Conservation (phyloP, 306 rosid species). For the Neltuma alba region DNA sequence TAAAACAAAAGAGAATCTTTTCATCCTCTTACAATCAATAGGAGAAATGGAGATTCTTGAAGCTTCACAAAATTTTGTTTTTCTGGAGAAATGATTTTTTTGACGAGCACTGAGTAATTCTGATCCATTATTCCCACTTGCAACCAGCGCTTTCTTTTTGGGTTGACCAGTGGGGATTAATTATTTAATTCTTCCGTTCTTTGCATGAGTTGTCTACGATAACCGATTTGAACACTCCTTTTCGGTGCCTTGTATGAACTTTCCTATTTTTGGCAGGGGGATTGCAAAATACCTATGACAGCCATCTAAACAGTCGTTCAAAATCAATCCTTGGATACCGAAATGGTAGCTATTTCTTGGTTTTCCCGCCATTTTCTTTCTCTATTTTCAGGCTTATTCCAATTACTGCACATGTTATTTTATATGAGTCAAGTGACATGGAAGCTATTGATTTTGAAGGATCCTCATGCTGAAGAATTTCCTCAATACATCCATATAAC, state of each 20-base stretch:
- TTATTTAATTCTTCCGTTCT: neutral
- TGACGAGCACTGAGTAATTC: neutral
- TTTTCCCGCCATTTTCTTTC: constrained; percentile 11
- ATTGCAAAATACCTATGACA: constrained; percentile 8
- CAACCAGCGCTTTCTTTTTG: neutral
- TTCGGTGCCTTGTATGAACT: neutral
- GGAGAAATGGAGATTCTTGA: neutral
- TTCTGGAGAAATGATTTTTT: neutral
- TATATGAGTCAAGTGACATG: constrained; percentile 32
- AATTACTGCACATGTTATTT: constrained; percentile 6
- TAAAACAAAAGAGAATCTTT: neutral
- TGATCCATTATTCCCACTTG: neutral
- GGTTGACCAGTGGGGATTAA: neutral
- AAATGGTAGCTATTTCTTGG: constrained; percentile 36
- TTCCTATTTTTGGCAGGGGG: constrained; percentile 33
- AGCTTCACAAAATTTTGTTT: neutral
- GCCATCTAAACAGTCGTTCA: constrained; percentile 7
- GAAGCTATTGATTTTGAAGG: constrained; percentile 51
- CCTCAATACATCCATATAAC: constrained; percentile 64
- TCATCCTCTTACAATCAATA: neutral
- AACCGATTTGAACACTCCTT: neutral
- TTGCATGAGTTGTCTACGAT: neutral
- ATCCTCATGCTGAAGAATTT: constrained; percentile 50
- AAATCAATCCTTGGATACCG: neutral
- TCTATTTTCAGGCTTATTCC: neutral